Base-by-base conservation (phyloP, 441 rosid genomes). In the Manihot esculenta region DNA sequence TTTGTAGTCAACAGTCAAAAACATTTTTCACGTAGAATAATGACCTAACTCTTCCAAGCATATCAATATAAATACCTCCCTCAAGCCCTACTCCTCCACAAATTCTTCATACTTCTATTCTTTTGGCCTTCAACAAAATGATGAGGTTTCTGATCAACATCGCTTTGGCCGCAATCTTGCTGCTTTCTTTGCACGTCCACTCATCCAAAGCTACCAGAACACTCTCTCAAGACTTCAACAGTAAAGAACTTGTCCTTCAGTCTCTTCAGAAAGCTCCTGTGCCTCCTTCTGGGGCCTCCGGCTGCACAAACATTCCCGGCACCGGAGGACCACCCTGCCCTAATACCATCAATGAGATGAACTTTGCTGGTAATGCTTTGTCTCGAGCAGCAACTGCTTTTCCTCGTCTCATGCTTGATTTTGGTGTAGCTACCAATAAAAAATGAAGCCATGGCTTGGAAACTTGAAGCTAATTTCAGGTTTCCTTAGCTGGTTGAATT, bases 301-400 rank as follows among this genome's bases (percentile, higher is more conserved):
- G 86, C n/a, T 89, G 92, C 81, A 86, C 95, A 53, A 48, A 82
- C 74, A 81, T 86, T 47, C 92, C 95, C 7, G 82, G 82, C 0
- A 33, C 63, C 7, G 66, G 75, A 26, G 83, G 90, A 30, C 8
- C 82, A 5, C 20, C 38, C 33, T 88, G 96, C 41, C 87, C 81
- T 8, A 66, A 14, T 20, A 18, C 23, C 0, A 45, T 84, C 42
- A 68, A 74, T 18, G 83, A 80, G 67, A 83, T 49, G 78, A 78
- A 86, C 74, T 77, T 76, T 20, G 84, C 90, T 7, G 83, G 84
- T 35, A 2, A 14, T 44, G 62, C 56, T 66, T 30, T 73, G 20
- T 69, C 76, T 54, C 77, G 48, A 48, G n/a, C 77, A 7, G 27
- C 74, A 15, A 13, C 62, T 3, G 80, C 77, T 66, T 77, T 73